phyloP scores from a whole-genome alignment of 2,329 filamentous ascomycete genomes.

The Penicillium sp. region DNA sequence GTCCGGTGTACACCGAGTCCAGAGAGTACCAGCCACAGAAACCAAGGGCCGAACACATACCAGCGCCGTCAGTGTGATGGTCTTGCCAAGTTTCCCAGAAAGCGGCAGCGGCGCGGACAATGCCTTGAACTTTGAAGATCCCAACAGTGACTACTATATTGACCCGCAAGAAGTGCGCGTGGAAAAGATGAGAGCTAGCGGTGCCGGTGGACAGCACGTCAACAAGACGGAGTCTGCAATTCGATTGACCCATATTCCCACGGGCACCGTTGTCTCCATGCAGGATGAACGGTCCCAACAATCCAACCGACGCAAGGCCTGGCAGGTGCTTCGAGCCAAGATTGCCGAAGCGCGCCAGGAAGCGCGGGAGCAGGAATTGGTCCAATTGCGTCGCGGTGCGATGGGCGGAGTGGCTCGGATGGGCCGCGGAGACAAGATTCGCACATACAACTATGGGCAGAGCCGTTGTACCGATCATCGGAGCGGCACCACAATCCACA shows the following conservation, averaged over 20 bases:
- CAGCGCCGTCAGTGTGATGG: constrained; percentile 88
- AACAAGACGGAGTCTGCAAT: constrained; percentile 98
- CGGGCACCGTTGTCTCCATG: constrained; percentile 84
- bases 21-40: constrained; percentile 90
- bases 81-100: constrained; percentile 79
- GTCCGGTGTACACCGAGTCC: constrained; percentile 92
- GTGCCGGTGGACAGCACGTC: constrained; percentile 95
- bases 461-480: constrained; percentile 89
- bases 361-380: constrained; percentile 80
- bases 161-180: constrained; percentile 79
- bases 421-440: constrained; percentile 89
- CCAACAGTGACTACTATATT: constrained; percentile 89
- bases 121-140: constrained; percentile 74
- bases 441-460: constrained; percentile 84
- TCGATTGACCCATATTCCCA: constrained; percentile 87
- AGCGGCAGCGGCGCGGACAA: constrained; percentile 56
- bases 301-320: constrained; percentile 85
- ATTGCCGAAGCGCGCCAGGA: constrained; percentile 81
- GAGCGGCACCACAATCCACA: constrained; percentile 78
- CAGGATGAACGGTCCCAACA: constrained; percentile 92
- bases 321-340: constrained; percentile 80
- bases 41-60: constrained; percentile 91
- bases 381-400: constrained; percentile 75
- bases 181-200: constrained; percentile 90
- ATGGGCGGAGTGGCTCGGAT: constrained; percentile 78